phyloP scores from a whole-genome alignment of 495 filamentous ascomycete species.

The Penicillium taxi region DNA sequence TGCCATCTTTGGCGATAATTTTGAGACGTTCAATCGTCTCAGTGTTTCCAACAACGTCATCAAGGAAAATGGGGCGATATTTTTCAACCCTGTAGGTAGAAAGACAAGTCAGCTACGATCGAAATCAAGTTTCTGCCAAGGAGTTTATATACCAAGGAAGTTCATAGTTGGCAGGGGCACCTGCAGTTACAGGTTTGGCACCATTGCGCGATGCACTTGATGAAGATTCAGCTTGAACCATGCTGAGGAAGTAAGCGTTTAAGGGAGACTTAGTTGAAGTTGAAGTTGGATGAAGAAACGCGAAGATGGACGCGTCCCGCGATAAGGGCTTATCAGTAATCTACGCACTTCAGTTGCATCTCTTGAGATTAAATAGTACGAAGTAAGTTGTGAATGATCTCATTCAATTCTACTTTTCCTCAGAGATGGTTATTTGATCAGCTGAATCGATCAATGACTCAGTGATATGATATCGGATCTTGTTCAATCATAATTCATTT shows the following conservation, averaged over 20 bases:
- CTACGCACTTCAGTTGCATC: not conserved
- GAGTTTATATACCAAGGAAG: slow-evolving; percentile 70
- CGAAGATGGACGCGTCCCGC: slow-evolving; percentile 21
- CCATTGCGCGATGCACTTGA: slow-evolving; percentile 61
- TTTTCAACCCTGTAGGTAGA: slow-evolving; percentile 81
- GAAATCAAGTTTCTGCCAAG: too few species aligned
- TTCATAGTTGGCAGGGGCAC: slow-evolving; percentile 63
- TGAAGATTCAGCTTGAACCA: slow-evolving; percentile 66
- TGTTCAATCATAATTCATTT: too few species aligned
- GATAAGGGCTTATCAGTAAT: slow-evolving; percentile 8
- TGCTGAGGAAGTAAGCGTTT: slow-evolving; percentile 14
- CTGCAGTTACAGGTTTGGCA: slow-evolving; percentile 54
- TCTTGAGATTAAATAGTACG: too few species aligned
- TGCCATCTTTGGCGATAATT: slow-evolving; percentile 98
- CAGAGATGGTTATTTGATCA: too few species aligned
- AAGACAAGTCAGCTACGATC: slow-evolving; percentile 9
- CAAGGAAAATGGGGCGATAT: slow-evolving; percentile 87
- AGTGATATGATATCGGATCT: too few species aligned
- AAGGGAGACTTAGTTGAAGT: slow-evolving; percentile 2
- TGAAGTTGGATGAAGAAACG: slow-evolving; percentile 18
- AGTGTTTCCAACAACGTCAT: slow-evolving; percentile 95
- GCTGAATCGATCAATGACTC: too few species aligned
- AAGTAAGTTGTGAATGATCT: too few species aligned
- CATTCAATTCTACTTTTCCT: too few species aligned
- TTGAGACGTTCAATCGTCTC: slow-evolving; percentile 97